Percentiles rank a stretch among this genome's conserved stretches.
Evolutionary conservation across 75 land plant genomes (phyloP).

Genomic region (Azolla pinnata): DNA sequence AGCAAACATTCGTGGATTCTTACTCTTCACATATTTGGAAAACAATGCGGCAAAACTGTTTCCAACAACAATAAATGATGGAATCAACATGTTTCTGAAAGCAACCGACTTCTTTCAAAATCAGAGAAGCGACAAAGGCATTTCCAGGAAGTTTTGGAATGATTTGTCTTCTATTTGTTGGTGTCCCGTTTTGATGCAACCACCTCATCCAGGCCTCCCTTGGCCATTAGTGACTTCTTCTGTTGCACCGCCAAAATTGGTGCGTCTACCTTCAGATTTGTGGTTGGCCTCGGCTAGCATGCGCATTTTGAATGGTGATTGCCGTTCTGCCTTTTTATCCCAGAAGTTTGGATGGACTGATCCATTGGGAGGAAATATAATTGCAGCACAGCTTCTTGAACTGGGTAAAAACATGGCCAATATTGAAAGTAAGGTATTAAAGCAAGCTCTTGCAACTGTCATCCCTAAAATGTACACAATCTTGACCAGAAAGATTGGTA

Average conservation of each 20-base stretch:
- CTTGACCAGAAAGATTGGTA: constrained; percentile 53
- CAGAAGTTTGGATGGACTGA: constrained; percentile 65
- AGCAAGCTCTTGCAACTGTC: constrained; percentile 63
- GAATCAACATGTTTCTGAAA: constrained; percentile 45
- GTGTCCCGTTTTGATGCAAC: constrained; percentile 78
- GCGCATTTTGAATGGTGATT: constrained; percentile 87
- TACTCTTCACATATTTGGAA: constrained; percentile 75
- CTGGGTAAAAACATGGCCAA: constrained; percentile 77
- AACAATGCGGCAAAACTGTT: constrained; percentile 62
- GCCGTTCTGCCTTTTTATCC: constrained; percentile 59
- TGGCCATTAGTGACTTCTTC: constrained; percentile 71
- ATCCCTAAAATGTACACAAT: constrained; percentile 79
- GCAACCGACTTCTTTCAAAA: constrained; percentile 40
- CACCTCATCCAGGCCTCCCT: constrained; percentile 64
- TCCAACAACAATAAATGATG: constrained; percentile 18
- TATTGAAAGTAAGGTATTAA: constrained; percentile 43
- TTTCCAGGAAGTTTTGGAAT: constrained; percentile 60
- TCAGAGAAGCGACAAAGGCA: constrained; percentile 24
- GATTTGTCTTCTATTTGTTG: constrained; percentile 67
- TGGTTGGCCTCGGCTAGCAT: constrained; percentile 93
- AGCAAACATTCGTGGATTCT: constrained; percentile 50
- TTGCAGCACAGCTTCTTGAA: constrained; percentile 93
- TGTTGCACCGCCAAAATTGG: constrained; percentile 88
- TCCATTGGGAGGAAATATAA: constrained; percentile 59
- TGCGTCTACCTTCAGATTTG: constrained; percentile 52